Base-by-base conservation (phyloP, 1,284 basidiomycete genomes). In the Schizophyllum commune region DNA sequence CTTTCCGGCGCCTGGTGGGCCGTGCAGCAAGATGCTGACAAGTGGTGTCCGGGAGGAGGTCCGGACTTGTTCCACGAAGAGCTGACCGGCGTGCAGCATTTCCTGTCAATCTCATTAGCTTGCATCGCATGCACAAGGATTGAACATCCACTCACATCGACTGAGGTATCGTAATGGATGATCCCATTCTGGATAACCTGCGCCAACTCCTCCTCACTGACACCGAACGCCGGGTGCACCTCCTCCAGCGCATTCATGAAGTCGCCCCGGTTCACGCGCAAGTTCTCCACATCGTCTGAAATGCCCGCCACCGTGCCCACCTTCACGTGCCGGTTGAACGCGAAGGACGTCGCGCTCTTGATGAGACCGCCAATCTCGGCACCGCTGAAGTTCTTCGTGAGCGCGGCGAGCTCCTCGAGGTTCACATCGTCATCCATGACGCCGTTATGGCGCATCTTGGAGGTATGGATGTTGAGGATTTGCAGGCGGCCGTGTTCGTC, bases 361-460 rank as follows among this genome's bases (percentile, higher is more conserved):
- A 99, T 92, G 59, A 99, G 79, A 71, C 97, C 97, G 60, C 87
- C 87, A 65, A 99, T 92, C 76, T 99, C 97, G 15, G 97, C 97
- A 65, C 97, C 97, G 4, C 91, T 94, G 72, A 98, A 99, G 79
- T 99, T 99, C 82, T 98, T 99, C 58, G 96, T 98, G 55, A 85
- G 66, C 9, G 79, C 73, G 0, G 97, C 93, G 20, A 99, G 83
- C 73, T 98, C 94, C 5, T 73, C 71, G 13, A 99, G 75, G 73
- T 95, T 83, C 58, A 99, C 97, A 69, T 98, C 92, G 21, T 66
- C 61, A 62, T 91, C 94, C 92, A 99, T 94, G 52, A 98, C 90
- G 19, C 87, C 83, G 72, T 98, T 98, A 51, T 74, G 82, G 51
- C 92, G 85, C 96, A 99, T 99, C 77, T 96, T 96, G 64, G 83